Evolutionary conservation across 2,329 filamentous ascomycete genomes (phyloP), one percentile per base, ranked within the genome.

Genomic region (Cryphonectria parasitica): DNA sequence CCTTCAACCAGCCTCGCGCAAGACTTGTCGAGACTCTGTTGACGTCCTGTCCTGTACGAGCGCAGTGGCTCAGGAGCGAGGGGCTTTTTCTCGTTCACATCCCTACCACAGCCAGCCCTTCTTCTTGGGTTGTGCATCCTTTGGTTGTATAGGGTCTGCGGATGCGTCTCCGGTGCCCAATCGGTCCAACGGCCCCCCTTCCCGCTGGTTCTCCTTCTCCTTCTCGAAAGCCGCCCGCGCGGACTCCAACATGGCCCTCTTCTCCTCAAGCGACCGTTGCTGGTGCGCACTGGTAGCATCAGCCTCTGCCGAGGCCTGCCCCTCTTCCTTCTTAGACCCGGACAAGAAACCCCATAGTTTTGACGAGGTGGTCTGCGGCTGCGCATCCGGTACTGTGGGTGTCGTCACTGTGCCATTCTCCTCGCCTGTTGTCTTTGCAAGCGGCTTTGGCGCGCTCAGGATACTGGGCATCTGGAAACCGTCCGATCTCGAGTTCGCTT

Each of bases 401-500:
- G 75, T 76, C 71, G 75, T 76, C 71, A 74, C 73, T 64, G 73
- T 68, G 67, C 71, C 72, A 52, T 76, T 68, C 3, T 72, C 66
- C 31, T 68, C 66, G 41, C 63, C 43, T 25, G 62, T n/a, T 39
- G 58, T 45, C 36, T 58, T 39, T 25, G 17, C 13, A 52, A 76
- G 67, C 10, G 77, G 70, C 62, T 71, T 67, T 1, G 86, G 84
- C 0, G 83, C 77, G 19, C 82, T 82, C 31, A 89, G 83, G 43
- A 88, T 79, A 39, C 85, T 83, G 5, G 87, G 87, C 63, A 89
- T 77, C 75, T 84, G 82, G 76, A 81, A 77, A 74, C 83, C 84
- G 68, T 73, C 60, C 70, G 86, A 86, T 64, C 82, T 80, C 70
- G 79, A 82, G 74, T 87, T 85, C 72, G 86, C 86, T 69, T 88